These are phyloP conservation scores for Starmerella riodocensis DNA, from an alignment of 805 yeast genomes.

Conservation along the genomic window DNA sequence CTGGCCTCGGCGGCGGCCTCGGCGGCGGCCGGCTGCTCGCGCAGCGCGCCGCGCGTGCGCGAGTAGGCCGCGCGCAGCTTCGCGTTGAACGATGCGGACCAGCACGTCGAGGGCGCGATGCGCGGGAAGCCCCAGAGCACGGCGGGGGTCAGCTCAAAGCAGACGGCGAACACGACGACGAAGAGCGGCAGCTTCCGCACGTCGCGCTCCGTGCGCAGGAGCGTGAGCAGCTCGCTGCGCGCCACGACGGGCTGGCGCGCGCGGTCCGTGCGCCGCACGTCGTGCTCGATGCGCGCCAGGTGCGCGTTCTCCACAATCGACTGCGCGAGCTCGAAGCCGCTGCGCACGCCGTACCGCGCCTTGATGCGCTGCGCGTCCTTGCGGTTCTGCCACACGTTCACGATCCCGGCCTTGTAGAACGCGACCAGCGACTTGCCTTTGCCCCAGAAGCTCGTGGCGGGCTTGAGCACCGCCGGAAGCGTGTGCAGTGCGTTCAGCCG, in stretches of 20 bases:
- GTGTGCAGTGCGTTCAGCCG: conserved; percentile 23
- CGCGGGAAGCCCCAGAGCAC: conserved; percentile 42
- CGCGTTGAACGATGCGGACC: conserved; percentile 6
- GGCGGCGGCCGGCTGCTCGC: no score
- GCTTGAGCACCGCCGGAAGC: conserved; percentile 23
- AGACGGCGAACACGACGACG: conserved; percentile 39
- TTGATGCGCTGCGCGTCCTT: conserved; percentile 12
- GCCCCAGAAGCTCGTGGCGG: conserved; percentile 15
- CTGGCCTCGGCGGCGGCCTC: no score
- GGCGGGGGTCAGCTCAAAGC: conserved; percentile 45
- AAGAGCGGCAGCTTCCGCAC: conserved; percentile 45
- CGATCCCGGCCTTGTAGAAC: conserved; percentile 38
- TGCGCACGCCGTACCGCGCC: conserved; percentile 13
- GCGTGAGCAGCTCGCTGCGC: conserved; percentile 38
- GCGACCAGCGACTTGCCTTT: conserved; percentile 23
- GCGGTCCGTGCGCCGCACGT: not conserved
- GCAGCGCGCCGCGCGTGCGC: not conserved
- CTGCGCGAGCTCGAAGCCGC: conserved; percentile 16
- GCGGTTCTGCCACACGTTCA: conserved; percentile 37
- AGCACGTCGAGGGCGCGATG: conserved; percentile 49
- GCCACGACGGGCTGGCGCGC: conserved; percentile 21
- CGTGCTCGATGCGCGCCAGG: conserved; percentile 6
- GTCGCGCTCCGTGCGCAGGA: conserved; percentile 40
- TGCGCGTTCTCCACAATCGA: conserved; percentile 17
- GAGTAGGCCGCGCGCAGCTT: conserved; percentile 7